Evolutionary conservation across 331 rosid genomes (phyloP).

Genomic region (Rhamnella rubrinervis): DNA sequence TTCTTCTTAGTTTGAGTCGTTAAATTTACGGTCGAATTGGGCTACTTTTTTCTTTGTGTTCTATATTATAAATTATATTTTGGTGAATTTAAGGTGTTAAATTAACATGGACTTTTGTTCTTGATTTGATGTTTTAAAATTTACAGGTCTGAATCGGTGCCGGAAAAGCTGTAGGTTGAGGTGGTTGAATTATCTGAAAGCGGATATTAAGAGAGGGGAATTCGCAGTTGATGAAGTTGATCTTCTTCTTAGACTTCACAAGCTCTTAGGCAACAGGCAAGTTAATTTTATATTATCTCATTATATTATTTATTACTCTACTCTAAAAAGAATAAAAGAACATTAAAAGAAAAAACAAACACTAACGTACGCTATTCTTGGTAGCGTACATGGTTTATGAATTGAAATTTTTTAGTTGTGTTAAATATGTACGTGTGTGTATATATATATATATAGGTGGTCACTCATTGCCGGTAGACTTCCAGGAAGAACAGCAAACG

Average conservation of each 20-base stretch:
- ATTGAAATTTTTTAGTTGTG: too few relatives aligned
- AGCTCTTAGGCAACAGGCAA: constrained; percentile 35
- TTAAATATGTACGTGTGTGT: neutral
- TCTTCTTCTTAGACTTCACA: constrained; percentile 22
- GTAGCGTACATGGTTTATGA: neutral
- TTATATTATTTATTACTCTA: neutral
- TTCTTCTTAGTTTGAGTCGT: too few relatives aligned
- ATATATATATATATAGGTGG: neutral
- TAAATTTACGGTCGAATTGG: neutral
- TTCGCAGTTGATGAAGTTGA: constrained; percentile 27
- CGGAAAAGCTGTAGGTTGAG: constrained; percentile 36
- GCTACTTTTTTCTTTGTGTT: too few relatives aligned
- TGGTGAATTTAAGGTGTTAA: neutral
- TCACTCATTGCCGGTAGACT: neutral
- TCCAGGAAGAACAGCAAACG: constrained; percentile 4
- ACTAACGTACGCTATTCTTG: neutral
- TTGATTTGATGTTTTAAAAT: too few relatives aligned
- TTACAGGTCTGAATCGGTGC: constrained; percentile 37
- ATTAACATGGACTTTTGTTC: too few relatives aligned
- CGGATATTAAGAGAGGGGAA: constrained; percentile 22
- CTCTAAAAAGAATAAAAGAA: neutral
- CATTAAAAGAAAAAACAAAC: neutral
- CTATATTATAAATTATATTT: too few relatives aligned
- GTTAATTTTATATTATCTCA: neutral
- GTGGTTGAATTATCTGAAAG: constrained; percentile 33